Conservation (phyloP, 2,329 filamentous ascomycete genomes). For the Hyphodiscus sp. region DNA sequence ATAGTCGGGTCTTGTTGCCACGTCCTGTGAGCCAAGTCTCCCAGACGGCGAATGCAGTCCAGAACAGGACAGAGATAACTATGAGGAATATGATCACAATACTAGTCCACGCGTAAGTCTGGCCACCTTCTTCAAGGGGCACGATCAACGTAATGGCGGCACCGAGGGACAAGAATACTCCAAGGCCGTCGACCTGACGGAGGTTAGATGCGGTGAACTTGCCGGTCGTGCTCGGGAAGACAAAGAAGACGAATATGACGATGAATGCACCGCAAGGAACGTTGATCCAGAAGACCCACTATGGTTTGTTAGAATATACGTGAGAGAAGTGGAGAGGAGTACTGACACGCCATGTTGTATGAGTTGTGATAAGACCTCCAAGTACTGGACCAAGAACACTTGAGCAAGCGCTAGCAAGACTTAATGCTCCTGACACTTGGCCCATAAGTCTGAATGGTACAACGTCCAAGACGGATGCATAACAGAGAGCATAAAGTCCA, state of each 20-base stretch:
- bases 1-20: conserved; percentile 4
- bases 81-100: conserved; percentile 32
- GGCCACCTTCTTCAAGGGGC: conserved; percentile 39
- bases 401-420: conserved; percentile 10
- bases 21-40: conserved; percentile 16
- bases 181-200: conserved; percentile 11
- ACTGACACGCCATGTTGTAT: conserved; percentile 31
- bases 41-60: conserved; percentile 30
- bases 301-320: neutral
- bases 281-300: neutral
- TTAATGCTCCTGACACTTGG: conserved; percentile 6
- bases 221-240: neutral
- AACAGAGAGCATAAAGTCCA: conserved; percentile 39
- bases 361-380: conserved; percentile 28
- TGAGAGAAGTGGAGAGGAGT: neutral
- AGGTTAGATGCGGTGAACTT: neutral
- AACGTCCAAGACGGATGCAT: conserved; percentile 43
- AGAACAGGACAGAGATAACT: conserved; percentile 20
- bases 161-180: conserved; percentile 32
- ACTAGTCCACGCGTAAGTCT: conserved; percentile 37
- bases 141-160: conserved; percentile 40
- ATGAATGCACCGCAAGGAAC: neutral
- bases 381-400: conserved; percentile 23
- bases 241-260: neutral
- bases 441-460: conserved; percentile 33